Percentiles rank a stretch among this genome's conserved stretches.
phyloP scores from a whole-genome alignment of 495 filamentous ascomycete species.

The Penicillium salamii region DNA sequence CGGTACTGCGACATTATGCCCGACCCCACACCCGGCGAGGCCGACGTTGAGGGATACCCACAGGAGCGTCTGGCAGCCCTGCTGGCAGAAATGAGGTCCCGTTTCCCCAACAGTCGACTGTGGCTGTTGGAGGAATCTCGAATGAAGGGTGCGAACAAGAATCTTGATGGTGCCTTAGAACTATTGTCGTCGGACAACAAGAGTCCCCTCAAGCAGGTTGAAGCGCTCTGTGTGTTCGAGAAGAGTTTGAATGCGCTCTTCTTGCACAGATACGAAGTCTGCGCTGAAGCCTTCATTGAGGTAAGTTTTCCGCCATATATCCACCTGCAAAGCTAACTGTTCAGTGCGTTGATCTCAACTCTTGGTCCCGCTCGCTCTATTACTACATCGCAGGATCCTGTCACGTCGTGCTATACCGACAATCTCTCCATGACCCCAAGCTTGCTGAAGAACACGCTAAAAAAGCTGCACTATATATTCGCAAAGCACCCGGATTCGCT shows the following conservation, averaged over 20 bases:
- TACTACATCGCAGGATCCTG: slow-evolving; percentile 81
- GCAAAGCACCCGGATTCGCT: slow-evolving; percentile 67
- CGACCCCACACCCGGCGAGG: slow-evolving; percentile 45
- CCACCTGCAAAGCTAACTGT: neutral
- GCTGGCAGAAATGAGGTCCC: slow-evolving; percentile 66
- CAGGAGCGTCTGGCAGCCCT: slow-evolving; percentile 64
- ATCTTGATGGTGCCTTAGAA: slow-evolving; percentile 65
- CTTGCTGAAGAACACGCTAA: slow-evolving; percentile 53
- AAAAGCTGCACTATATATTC: slow-evolving; percentile 66
- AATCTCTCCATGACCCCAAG: slow-evolving; percentile 47
- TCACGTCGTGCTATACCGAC: slow-evolving; percentile 77
- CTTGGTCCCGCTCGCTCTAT: slow-evolving; percentile 87
- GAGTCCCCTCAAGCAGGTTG: slow-evolving; percentile 81
- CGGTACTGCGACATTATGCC: slow-evolving; percentile 87
- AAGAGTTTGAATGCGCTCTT: slow-evolving; percentile 77
- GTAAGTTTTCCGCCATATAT: slow-evolving; percentile 22
- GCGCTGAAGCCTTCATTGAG: slow-evolving; percentile 69
- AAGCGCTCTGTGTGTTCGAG: slow-evolving; percentile 79
- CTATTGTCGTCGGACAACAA: slow-evolving; percentile 55
- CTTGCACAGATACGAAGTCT: slow-evolving; percentile 66
- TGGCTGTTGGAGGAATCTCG: slow-evolving; percentile 91
- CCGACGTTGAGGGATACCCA: slow-evolving; percentile 67
- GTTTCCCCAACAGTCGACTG: slow-evolving; percentile 78
- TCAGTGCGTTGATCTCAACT: slow-evolving; percentile 76
- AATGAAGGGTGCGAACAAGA: slow-evolving; percentile 64